These are phyloP conservation scores for Boletus austroedulis DNA, from an alignment of 1,284 basidiomycete genomes.

Conservation along the genomic window DNA sequence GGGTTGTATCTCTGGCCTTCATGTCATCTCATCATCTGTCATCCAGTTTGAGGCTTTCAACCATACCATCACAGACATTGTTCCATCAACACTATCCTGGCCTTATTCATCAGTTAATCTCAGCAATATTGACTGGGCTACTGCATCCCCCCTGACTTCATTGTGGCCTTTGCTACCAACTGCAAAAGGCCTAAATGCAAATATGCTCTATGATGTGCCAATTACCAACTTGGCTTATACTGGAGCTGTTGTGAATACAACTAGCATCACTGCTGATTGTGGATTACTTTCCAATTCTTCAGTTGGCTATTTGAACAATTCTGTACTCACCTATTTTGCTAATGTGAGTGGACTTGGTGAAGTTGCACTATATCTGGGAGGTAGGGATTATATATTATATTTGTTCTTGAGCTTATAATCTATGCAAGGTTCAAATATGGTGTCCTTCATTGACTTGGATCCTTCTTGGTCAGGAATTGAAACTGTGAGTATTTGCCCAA, in stretches of 20 bases:
- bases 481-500: not conserved
- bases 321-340: not conserved
- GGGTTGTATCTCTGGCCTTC: conserved; percentile 12
- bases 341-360: conserved; percentile 8
- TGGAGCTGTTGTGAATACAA: conserved; percentile 10
- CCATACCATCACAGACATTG: not conserved
- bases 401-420: not conserved
- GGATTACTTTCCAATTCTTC: conserved; percentile 7
- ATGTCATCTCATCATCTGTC: conserved; percentile 23
- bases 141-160: not conserved
- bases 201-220: conserved; percentile 15
- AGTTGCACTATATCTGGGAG: not conserved
- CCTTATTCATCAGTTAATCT: conserved; percentile 1
- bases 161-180: conserved; percentile 4
- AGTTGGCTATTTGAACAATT: not conserved
- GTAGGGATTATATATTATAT: not conserved
- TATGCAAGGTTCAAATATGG: not conserved
- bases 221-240: not conserved
- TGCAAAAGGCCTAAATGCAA: conserved; percentile 14
- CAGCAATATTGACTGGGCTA: conserved; percentile 5
- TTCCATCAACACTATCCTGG: conserved; percentile 12
- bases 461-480: not conserved
- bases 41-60: conserved; percentile 19
- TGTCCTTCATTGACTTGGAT: not conserved
- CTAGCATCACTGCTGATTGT: conserved; percentile 13